Evolutionary conservation across 179 eudicot species (phyloP), one percentile per base, ranked within the genome.

Genomic region (Gypsophila paniculata): DNA sequence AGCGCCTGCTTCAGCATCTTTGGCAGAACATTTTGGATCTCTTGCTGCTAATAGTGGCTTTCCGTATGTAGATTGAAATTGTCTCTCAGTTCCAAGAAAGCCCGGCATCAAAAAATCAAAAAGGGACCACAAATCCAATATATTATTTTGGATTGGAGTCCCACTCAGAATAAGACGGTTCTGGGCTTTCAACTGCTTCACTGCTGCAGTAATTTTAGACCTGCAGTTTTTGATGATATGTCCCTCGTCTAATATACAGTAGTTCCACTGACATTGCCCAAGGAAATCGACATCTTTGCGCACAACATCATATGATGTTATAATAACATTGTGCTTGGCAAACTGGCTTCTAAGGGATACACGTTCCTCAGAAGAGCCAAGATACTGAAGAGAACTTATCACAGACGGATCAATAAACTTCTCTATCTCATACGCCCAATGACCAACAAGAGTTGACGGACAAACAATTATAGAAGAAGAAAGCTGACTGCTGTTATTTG

Each of bases 101-200:
- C 99, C 99, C 23, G 99, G 99, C 99, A 95, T 95, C 61, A 95
- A 80, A 83, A 93, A 95, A 87, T 95, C 99, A 80, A 95, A 95
- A 63, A 95, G 98, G 25, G 99, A 95, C 99, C 99, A 95, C 73
- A 95, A 69, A 68, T 95, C 99, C 91, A 95, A 81, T 46, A 95
- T 94, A 74, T 93, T 95, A 66, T 95, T 95, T 90, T 92, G 99
- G 58, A 95, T 95, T 63, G 98, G 99, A 8, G 99, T 95, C 73
- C 99, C 99, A 86, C 99, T 95, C 67, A 95, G 78, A 69, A 95
- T 87, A 73, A 95, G 97, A 78, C 99, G 98, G 79, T 95, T 93
- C 81, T 90, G 93, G 29, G 96, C 96, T 79, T 89, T 95, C 83
- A 95, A 81, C 70, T 89, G 98, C 83, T 95, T 95, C 79, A 95